Evolutionary conservation across 805 yeast genomes (phyloP).

Genomic region (Candida boidinii): DNA sequence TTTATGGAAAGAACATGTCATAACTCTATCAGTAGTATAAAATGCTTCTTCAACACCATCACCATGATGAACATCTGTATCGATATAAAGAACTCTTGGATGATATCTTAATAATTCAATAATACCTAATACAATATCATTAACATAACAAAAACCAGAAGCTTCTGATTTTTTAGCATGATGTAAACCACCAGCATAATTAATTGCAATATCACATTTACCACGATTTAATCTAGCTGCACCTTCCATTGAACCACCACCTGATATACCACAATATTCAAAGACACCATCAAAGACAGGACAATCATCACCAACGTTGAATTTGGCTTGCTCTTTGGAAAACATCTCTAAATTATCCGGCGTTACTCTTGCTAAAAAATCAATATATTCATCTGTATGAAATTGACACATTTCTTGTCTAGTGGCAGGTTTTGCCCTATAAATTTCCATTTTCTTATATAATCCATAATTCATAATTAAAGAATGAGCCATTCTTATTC

Average conservation of each 20-base stretch:
- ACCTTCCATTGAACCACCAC: slow-evolving; percentile 89
- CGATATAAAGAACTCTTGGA: slow-evolving; percentile 81
- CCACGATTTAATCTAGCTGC: slow-evolving; percentile 75
- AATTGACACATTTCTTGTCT: slow-evolving; percentile 97
- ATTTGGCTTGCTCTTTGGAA: slow-evolving; percentile 79
- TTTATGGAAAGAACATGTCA: slow-evolving; percentile 87
- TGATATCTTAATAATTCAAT: slow-evolving; percentile 71
- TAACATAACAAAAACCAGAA: slow-evolving; percentile 84
- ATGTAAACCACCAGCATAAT: slow-evolving; percentile 90
- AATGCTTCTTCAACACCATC: slow-evolving; percentile 96
- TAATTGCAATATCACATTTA: slow-evolving; percentile 85
- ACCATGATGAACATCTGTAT: slow-evolving; percentile 89
- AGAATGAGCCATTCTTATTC: slow-evolving; percentile 98
- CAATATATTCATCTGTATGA: slow-evolving; percentile 96
- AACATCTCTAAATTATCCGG: slow-evolving; percentile 88
- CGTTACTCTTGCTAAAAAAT: slow-evolving; percentile 80
- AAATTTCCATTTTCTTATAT: slow-evolving; percentile 94
- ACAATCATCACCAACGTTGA: slow-evolving; percentile 94
- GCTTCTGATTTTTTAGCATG: slow-evolving; percentile 90
- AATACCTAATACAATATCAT: slow-evolving; percentile 83
- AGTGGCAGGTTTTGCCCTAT: slow-evolving; percentile 95
- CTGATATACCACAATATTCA: slow-evolving; percentile 69
- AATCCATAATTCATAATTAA: slow-evolving; percentile 94
- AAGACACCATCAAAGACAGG: slow-evolving; percentile 76
- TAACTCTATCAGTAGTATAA: slow-evolving; percentile 83